phyloP scores from a whole-genome alignment of 352 stramenopile species.

The Pythium phragmiticola region DNA sequence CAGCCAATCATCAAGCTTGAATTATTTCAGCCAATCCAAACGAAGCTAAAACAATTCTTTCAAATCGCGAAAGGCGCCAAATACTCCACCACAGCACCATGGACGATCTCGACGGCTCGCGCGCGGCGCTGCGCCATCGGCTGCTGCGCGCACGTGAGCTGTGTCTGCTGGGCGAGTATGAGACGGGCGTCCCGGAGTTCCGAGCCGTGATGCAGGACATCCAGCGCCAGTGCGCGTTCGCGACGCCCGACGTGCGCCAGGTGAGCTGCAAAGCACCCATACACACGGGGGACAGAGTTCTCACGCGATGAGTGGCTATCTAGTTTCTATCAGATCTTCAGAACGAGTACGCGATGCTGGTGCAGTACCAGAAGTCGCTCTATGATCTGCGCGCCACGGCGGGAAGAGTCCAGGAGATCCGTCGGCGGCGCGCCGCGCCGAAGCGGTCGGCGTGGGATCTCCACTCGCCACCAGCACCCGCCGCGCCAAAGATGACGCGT shows the following conservation, averaged over 20 bases:
- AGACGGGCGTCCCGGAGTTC: constrained; percentile 45
- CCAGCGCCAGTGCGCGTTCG: constrained; percentile 32
- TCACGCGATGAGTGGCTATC: background rate
- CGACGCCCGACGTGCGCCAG: constrained; percentile 33
- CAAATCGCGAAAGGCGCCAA: constrained; percentile 17
- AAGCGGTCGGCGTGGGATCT: constrained; percentile 15
- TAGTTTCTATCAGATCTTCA: constrained; percentile 50
- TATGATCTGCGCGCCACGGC: constrained; percentile 30
- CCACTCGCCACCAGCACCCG: background rate
- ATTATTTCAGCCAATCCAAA: constrained; percentile 17
- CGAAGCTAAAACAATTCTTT: background rate
- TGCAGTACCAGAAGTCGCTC: constrained; percentile 49
- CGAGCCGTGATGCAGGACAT: constrained; percentile 33
- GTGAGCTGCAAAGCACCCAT: constrained; percentile 12
- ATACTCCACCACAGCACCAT: background rate
- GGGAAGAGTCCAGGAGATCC: constrained; percentile 16
- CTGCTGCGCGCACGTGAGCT: constrained; percentile 60
- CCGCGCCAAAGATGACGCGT: background rate
- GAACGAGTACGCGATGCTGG: constrained; percentile 43
- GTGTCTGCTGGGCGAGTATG: constrained; percentile 66
- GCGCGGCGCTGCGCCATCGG: constrained; percentile 24
- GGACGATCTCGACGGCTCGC: background rate
- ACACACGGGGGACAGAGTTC: background rate
- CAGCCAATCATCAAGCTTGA: constrained; percentile 11
- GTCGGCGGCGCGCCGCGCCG: constrained; percentile 7